Percentiles rank a stretch among this genome's conserved stretches.
Evolutionary conservation across 2,329 filamentous ascomycete species (phyloP).

Genomic region (Amylocarpus encephaloides): DNA sequence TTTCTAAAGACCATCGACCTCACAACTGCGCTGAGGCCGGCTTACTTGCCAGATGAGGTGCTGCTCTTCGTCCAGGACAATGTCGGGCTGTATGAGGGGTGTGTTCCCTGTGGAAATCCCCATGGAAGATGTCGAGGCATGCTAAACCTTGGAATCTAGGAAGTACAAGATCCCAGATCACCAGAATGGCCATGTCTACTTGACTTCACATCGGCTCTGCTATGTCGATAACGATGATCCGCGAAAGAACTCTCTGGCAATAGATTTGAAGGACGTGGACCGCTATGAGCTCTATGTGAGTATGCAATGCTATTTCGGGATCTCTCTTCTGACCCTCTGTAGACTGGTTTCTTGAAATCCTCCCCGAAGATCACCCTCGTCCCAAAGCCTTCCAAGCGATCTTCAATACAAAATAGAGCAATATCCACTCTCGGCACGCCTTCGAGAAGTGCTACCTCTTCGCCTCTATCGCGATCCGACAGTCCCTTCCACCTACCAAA

Average conservation of each 20-base stretch:
- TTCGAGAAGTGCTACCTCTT: slow-evolving; percentile 41
- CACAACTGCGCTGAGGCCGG: slow-evolving; percentile 90
- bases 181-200: slow-evolving; percentile 91
- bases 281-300: slow-evolving; percentile 80
- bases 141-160: slow-evolving; percentile 38
- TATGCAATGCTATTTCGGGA: not conserved
- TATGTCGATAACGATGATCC: slow-evolving; percentile 89
- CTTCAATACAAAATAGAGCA: slow-evolving; percentile 50
- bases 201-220: slow-evolving; percentile 92
- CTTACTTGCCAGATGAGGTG: slow-evolving; percentile 86
- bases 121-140: not conserved
- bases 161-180: slow-evolving; percentile 93
- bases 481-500: slow-evolving; percentile 39
- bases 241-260: slow-evolving; percentile 72
- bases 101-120: slow-evolving; percentile 33
- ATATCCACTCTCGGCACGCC: slow-evolving; percentile 41
- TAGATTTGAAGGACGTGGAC: slow-evolving; percentile 88
- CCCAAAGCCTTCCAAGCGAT: slow-evolving; percentile 69
- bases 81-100: slow-evolving; percentile 97
- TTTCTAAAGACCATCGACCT: slow-evolving; percentile 94
- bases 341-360: slow-evolving; percentile 91
- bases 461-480: slow-evolving; percentile 41
- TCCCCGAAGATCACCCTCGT: slow-evolving; percentile 88
- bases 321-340: slow-evolving; percentile 18
- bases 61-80: slow-evolving; percentile 95